Evolutionary conservation across 2,329 filamentous ascomycete species (phyloP).

Genomic region (Pseudogymnoascus verrucosus): DNA sequence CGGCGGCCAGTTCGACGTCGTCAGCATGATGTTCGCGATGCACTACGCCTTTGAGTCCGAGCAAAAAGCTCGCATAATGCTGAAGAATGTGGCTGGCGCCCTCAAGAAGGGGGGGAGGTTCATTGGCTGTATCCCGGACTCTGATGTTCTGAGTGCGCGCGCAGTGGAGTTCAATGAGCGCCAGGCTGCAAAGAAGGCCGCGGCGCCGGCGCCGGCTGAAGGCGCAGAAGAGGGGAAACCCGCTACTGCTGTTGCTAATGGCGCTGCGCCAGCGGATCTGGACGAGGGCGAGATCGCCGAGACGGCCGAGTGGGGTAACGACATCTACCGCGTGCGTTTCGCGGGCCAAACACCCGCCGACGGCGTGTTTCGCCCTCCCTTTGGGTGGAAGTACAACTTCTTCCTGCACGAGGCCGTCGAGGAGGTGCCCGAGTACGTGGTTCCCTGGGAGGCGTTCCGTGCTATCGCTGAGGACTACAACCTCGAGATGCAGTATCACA

Average conservation of each 20-base stretch:
- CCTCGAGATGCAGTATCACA: conserved; percentile 88
- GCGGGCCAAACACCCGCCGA: conserved; percentile 74
- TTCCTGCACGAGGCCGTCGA: conserved; percentile 94
- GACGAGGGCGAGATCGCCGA: conserved; percentile 56
- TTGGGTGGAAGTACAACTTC: conserved; percentile 97
- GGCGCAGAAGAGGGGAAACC: conserved; percentile 37
- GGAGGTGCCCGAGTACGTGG: conserved; percentile 92
- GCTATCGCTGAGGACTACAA: conserved; percentile 95
- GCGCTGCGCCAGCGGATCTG: conserved; percentile 33
- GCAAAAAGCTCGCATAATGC: conserved; percentile 81
- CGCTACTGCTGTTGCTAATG: conserved; percentile 22
- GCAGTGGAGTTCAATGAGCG: conserved; percentile 70
- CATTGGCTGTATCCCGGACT: conserved; percentile 94
- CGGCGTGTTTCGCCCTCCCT: conserved; percentile 87
- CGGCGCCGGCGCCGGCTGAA: background rate
- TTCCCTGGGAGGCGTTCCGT: conserved; percentile 96
- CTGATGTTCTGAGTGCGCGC: conserved; percentile 72
- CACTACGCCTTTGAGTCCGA: conserved; percentile 97
- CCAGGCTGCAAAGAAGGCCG: conserved; percentile 32
- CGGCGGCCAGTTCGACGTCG: conserved; percentile 83
- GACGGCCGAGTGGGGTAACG: conserved; percentile 82
- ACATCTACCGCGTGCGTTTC: conserved; percentile 85
- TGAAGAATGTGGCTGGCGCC: conserved; percentile 81
- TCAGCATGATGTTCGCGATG: conserved; percentile 99
- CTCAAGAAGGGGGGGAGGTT: conserved; percentile 92